Base-by-base conservation (phyloP, 2,329 filamentous ascomycete species). In the Pseudocercospora pini-densiflorae region DNA sequence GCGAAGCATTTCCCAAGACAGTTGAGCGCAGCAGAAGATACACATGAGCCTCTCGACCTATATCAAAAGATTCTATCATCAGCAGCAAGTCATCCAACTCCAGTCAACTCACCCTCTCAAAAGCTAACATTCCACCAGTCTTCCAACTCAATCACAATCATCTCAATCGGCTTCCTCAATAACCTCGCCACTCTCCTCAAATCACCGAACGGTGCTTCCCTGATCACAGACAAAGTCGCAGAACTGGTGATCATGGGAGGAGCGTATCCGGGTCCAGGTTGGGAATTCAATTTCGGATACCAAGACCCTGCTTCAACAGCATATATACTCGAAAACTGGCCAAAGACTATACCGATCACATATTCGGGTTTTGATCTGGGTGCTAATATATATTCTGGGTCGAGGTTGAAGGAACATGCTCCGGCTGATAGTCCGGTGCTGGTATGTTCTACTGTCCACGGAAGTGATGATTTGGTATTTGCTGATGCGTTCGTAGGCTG, bases 191-290 rank as follows among this genome's bases (percentile, higher is more conserved):
- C 69, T 0, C 75, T 87, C 3, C 75, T 86, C 14, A 79, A 82
- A 67, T 84, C 83, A 14, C 76, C 78, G 0, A 72, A 78, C 8
- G 84, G 84, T 0, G 73, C 70, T 1, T 78, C 78, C 8, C 79
- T 86, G 1, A 68, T 86, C 23, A 67, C 75, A 1, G 62, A 68
- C 9, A 86, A 86, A 68, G 83, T 86, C 1, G 71, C 73, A 0
- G 80, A 86, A 71, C 76, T 86, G 1, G 81, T 86, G 1, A 71
- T 86, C 5, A 86, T 86, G 84, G 85, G 85, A 24, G 85, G 85
- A 12, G 73, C 64, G 6, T 87, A 85, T 63, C 83, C 84, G 0
- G 31, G 31, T 5, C 78, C 77, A 0, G 84, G 83, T 8, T 73
- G 77, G 62, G 81, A 84, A 62, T 86, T 77, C 73, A 86, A 87